Evolutionary conservation across 139 green algal genomes (phyloP), one percentile per base, ranked within the genome.

Genomic region (Coelastrella sp.): DNA sequence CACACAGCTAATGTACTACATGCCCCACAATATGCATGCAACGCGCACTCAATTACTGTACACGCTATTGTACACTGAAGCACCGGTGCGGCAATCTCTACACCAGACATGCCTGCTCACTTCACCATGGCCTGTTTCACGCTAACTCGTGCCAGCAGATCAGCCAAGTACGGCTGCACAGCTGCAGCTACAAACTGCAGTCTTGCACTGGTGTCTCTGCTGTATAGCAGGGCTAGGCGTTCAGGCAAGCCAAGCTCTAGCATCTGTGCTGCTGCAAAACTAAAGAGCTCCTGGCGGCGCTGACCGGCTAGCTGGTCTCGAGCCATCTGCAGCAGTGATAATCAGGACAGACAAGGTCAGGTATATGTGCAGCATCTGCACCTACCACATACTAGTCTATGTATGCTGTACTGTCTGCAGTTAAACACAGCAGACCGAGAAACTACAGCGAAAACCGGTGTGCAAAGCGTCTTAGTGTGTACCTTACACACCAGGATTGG

Each of bases 231-330:
- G 19, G 91, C 91, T 73, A 94, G 85, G 6, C 80, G 83, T 83
- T 94, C 91, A 13, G 80, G 71, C 5, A 87, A 19, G 32, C 91
- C 91, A 61, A 94, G 73, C 78, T 94, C 91, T 73, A 94, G 47
- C 73, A 92, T 61, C 68, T 57, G 17, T 6, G 91, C 89, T 13
- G 91, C 91, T 61, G 91, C 91, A 86, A 94, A 94, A 71, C 85
- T 91, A 65, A 94, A 94, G 7, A 94, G 88, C 91, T 92, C 91
- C 64, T 92, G 89, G 0, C 91, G 91, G 3, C 78, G 85, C 56
- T 89, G 71, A 73, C 90, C 90, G 71, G 68, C 91, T 60, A 93
- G 23, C 71, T 68, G 60, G 77, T 93, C 91, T 14, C 71, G 57
- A 11, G 86, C 20, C 11, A 84, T 23, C 91, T 93, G 91, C 64